Base-by-base conservation (phyloP, 345 rosid genomes). In the Turnera subulata region DNA sequence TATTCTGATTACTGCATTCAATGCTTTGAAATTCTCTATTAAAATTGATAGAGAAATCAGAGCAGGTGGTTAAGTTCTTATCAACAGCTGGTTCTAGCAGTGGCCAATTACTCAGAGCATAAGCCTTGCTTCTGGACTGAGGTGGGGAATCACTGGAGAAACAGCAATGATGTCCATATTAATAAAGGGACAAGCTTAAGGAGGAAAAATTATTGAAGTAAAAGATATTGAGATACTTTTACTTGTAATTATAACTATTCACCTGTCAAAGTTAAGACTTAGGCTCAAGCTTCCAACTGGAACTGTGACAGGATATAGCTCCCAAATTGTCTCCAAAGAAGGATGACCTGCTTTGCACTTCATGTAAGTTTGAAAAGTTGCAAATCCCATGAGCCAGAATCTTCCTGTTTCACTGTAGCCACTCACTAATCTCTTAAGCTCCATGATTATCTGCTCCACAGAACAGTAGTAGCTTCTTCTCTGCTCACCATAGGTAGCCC, bases 311-410 rank as follows among this genome's bases (percentile, higher is more conserved):
- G 92, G 83, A 70, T 71, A 61, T 53, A 85, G 81, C 45, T 85
- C 76, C 92, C 84, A 85, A 49, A 82, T 54, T 17, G 64, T 51
- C 60, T 77, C 86, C 21, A 85, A 62, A 57, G 84, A 80, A 59
- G 92, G 82, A 32, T 75, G 74, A 52, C 92, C 84, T n/a, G 73
- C 53, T 76, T 76, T 82, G 47, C 86, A 85, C 62, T 68, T 85
- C 63, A 69, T 71, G 73, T 85, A 82, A 24, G 81, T 74, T 43
- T 78, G 66, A 52, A 79, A 77, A 58, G 76, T 78, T 24, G 86
- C 80, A 20, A 63, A 62, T 14, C 88, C 88, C 72, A 82, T 50
- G 1, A 85, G 76, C 78, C 82, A 82, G 32, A 82, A 26, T 54
- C 67, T 74, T 51, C 68, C 72, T 4, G 40, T 58, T 57, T 77